phyloP scores from a whole-genome alignment of 2,329 filamentous ascomycete species.

The Ophiostoma montium region DNA sequence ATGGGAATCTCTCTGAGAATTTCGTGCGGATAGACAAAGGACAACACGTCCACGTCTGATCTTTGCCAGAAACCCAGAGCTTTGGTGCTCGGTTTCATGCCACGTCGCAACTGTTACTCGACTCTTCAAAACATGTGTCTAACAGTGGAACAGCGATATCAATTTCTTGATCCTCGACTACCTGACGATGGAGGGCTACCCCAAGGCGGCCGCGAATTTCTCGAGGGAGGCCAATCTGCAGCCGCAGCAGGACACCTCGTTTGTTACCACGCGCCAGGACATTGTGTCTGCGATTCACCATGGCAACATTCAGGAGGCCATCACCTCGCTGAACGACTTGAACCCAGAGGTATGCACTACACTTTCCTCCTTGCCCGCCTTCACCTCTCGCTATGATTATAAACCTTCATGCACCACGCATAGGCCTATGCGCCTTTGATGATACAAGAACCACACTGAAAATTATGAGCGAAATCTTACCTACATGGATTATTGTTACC shows the following conservation, averaged over 20 bases:
- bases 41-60: constrained; percentile 46
- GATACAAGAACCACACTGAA: constrained; percentile 58
- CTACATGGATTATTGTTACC: background rate
- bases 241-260: constrained; percentile 55
- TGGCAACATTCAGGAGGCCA: constrained; percentile 74
- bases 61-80: constrained; percentile 7
- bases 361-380: background rate
- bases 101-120: background rate
- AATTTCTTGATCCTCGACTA: constrained; percentile 95
- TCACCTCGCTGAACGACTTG: constrained; percentile 75
- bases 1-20: constrained; percentile 99
- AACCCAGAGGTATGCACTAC: constrained; percentile 68
- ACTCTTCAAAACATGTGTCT: background rate
- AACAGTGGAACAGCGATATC: constrained; percentile 55
- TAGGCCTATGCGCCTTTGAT: constrained; percentile 81
- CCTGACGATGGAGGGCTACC: constrained; percentile 88
- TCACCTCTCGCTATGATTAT: constrained; percentile 67
- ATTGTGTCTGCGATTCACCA: constrained; percentile 76
- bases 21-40: constrained; percentile 66
- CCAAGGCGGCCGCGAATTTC: constrained; percentile 83
- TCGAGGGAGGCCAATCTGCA: constrained; percentile 83
- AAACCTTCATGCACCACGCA: constrained; percentile 99
- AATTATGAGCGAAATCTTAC: constrained; percentile 46
- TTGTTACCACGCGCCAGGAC: constrained; percentile 63
- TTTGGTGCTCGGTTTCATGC: constrained; percentile 6